A percentile compares a stretch with the other conserved stretches of the same genome.
Evolutionary conservation across 306 rosid species (phyloP).

Genomic region (Senna siamea): DNA sequence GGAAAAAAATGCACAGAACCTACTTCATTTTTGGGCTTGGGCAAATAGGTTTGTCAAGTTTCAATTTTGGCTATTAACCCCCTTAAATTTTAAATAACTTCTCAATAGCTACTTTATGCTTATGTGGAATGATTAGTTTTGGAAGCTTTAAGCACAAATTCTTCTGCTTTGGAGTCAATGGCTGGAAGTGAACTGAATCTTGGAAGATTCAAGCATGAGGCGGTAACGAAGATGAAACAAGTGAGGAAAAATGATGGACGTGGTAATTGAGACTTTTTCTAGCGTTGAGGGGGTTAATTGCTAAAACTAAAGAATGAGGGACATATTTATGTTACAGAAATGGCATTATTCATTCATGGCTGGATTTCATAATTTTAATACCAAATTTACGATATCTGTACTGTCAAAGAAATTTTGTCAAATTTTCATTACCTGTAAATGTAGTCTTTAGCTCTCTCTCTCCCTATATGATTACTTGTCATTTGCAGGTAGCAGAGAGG

Average conservation of each 20-base stretch:
- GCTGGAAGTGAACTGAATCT: neutral
- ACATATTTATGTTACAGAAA: neutral
- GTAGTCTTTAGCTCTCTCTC: neutral
- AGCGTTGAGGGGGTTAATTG: neutral
- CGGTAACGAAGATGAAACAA: neutral
- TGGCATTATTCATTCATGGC: constrained; percentile 11
- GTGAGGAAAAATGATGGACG: neutral
- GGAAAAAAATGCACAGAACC: neutral
- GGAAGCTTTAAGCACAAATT: neutral
- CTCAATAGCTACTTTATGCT: neutral
- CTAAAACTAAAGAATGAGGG: neutral
- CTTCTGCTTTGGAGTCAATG: neutral
- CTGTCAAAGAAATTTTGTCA: neutral
- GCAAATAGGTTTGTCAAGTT: neutral
- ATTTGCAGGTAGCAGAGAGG: constrained; percentile 92
- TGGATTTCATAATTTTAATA: neutral
- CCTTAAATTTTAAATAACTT: constrained; percentile 1
- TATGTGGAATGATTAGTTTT: neutral
- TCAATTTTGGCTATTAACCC: constrained; percentile 1
- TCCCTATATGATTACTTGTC: constrained; percentile 6
- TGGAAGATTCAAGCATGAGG: neutral
- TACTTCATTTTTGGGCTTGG: constrained; percentile 2
- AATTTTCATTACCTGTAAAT: constrained; percentile 19
- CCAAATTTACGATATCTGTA: neutral
- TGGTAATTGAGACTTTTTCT: neutral